A percentile compares a stretch with the other conserved stretches of the same genome.
Conservation (phyloP, 495 filamentous ascomycete species). For the Pyrenopolyporus hunteri region DNA sequence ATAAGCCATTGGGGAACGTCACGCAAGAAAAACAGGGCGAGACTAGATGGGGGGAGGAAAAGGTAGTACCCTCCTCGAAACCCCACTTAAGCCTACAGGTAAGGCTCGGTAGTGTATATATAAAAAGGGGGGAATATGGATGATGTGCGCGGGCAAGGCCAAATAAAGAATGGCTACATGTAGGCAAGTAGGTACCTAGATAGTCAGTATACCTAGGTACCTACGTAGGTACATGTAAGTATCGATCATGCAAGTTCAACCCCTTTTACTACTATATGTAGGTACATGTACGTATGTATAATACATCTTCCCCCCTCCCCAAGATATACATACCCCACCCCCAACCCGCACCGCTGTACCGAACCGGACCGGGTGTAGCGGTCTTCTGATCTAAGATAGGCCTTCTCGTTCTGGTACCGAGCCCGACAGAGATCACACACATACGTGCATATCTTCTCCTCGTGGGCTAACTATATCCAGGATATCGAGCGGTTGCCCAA, state of each 20-base stretch:
- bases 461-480: slow-evolving; percentile 11
- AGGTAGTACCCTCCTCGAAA: too few relatives aligned
- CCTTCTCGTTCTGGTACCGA: slow-evolving; percentile 26
- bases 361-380: slow-evolving; percentile 32
- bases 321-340: slow-evolving; percentile 24
- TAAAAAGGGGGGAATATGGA: slow-evolving; percentile 13
- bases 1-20: slow-evolving; percentile 29
- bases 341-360: slow-evolving; percentile 32
- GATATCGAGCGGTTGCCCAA: slow-evolving; percentile 17
- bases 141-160: slow-evolving; percentile 10
- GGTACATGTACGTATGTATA: background rate
- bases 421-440: slow-evolving; percentile 28
- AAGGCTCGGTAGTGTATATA: too few relatives aligned
- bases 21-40: slow-evolving; percentile 16
- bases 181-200: too few relatives aligned
- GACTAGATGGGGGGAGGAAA: background rate
- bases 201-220: too few relatives aligned
- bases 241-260: too few relatives aligned
- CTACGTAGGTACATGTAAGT: too few relatives aligned
- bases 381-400: slow-evolving; percentile 38
- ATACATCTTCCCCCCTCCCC: too few relatives aligned
- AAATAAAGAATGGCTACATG: slow-evolving; percentile 26
- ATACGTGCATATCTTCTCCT: slow-evolving; percentile 23
- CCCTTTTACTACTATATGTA: too few relatives aligned
- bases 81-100: too few relatives aligned